These are phyloP conservation scores for Aquanectria penicillioides DNA, from an alignment of 2,329 filamentous ascomycete genomes.

Conservation along the genomic window DNA sequence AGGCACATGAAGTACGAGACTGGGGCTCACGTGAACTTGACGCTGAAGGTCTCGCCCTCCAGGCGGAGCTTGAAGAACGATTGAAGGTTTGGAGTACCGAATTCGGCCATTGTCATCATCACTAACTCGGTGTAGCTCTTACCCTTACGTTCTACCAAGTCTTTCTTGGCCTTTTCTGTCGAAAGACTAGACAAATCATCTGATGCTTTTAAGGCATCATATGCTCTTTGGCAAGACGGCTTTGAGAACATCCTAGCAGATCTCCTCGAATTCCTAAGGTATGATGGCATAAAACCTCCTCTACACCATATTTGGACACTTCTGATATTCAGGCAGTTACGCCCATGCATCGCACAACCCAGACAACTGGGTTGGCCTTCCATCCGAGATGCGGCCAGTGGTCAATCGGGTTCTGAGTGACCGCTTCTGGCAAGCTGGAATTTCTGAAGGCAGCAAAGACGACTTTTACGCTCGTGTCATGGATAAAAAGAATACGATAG, in stretches of 20 bases:
- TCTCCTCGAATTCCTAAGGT: conserved; percentile 84
- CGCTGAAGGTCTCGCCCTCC: conserved; percentile 79
- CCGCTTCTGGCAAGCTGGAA: conserved; percentile 97
- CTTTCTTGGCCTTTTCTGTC: conserved; percentile 90
- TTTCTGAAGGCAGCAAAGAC: conserved; percentile 93
- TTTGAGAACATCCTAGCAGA: conserved; percentile 87
- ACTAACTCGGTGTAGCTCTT: conserved; percentile 61
- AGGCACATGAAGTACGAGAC: conserved; percentile 80
- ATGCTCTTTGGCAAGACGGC: conserved; percentile 83
- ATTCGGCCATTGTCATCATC: background rate
- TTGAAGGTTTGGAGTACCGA: conserved; percentile 63
- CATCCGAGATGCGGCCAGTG: conserved; percentile 78
- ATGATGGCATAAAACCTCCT: conserved; percentile 33
- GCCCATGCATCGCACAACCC: conserved; percentile 93
- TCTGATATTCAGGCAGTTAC: conserved; percentile 61
- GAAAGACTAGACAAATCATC: conserved; percentile 85
- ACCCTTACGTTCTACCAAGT: conserved; percentile 88
- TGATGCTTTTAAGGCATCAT: conserved; percentile 78
- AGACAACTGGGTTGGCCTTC: conserved; percentile 81
- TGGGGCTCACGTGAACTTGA: conserved; percentile 85
- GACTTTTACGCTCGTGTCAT: conserved; percentile 95
- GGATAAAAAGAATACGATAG: conserved; percentile 87
- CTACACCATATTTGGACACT: background rate
- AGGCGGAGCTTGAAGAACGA: conserved; percentile 80
- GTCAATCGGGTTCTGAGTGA: conserved; percentile 89